Percentiles rank a stretch among this genome's conserved stretches.
phyloP scores from a whole-genome alignment of 495 filamentous ascomycete species.

The Penicillium bovifimosum region DNA sequence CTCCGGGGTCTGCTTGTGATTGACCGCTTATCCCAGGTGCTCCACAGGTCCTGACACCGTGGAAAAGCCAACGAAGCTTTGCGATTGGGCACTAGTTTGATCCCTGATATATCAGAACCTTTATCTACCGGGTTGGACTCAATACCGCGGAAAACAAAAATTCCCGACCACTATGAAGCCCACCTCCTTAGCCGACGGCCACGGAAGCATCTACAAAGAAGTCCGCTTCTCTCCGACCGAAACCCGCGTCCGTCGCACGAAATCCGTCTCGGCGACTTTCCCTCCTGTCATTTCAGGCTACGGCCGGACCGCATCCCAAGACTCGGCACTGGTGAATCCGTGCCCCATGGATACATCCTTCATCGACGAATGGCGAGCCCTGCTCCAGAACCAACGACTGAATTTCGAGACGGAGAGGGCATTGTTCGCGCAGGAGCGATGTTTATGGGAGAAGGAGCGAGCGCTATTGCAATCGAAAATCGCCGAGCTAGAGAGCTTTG shows the following conservation, averaged over 20 bases:
- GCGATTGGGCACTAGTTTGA: background rate
- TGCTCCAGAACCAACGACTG: constrained; percentile 38
- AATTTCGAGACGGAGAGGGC: constrained; percentile 35
- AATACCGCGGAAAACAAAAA: background rate
- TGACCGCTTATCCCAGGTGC: background rate
- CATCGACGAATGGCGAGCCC: constrained; percentile 36
- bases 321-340: background rate
- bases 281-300: constrained; percentile 24
- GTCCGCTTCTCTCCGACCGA: constrained; percentile 44
- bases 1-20: background rate
- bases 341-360: constrained; percentile 27
- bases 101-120: background rate
- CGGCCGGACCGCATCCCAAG: constrained; percentile 7
- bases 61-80: background rate
- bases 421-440: constrained; percentile 38
- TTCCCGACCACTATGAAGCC: constrained; percentile 28
- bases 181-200: constrained; percentile 31
- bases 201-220: constrained; percentile 43
- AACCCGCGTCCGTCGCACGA: constrained; percentile 36
- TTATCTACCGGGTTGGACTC: background rate
- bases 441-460: constrained; percentile 41
- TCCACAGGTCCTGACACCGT: background rate
- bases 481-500: constrained; percentile 31
- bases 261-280: constrained; percentile 33
- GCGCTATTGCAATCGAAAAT: constrained; percentile 34